These are phyloP conservation scores for Aspergillus alliaceus DNA, from an alignment of 2,329 filamentous ascomycete genomes.

Conservation along the genomic window DNA sequence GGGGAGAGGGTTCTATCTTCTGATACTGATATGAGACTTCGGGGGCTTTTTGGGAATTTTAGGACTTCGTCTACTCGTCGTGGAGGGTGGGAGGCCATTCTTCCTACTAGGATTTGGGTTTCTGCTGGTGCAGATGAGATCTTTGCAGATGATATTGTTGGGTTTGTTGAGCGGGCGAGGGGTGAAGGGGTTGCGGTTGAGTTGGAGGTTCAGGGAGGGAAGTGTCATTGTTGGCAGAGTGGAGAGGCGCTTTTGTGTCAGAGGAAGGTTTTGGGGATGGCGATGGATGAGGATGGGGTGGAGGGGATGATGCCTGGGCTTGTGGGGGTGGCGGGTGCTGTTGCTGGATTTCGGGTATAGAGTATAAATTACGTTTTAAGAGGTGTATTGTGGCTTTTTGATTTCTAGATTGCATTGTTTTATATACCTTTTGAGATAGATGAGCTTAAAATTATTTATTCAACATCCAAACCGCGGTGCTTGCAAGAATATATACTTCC, in stretches of 20 bases:
- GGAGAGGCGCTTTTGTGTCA: constrained; percentile 7
- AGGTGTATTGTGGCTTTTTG: not conserved
- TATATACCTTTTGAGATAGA: no score
- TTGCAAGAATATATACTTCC: no score
- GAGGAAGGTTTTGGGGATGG: not conserved
- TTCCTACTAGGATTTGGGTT: constrained; percentile 12
- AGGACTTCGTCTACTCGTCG: not conserved
- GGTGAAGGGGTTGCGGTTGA: constrained; percentile 1
- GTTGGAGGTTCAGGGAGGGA: constrained; percentile 7
- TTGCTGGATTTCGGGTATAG: not conserved
- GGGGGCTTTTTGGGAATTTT: not conserved
- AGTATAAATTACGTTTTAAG: not conserved
- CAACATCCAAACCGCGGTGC: no score
- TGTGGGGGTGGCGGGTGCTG: not conserved
- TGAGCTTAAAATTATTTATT: no score
- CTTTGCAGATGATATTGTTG: constrained; percentile 16
- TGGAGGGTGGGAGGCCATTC: constrained; percentile 14
- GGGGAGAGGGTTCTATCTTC: not conserved
- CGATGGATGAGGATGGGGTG: not conserved
- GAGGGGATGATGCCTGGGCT: not conserved
- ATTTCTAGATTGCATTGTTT: no score
- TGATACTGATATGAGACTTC: no score
- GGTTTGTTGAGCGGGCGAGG: constrained; percentile 9
- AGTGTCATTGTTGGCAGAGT: constrained; percentile 18
- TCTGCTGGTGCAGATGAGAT: constrained; percentile 16